These are phyloP conservation scores for Fonsecaea multimorphosa DNA, from an alignment of 2,329 filamentous ascomycete species.

Conservation along the genomic window DNA sequence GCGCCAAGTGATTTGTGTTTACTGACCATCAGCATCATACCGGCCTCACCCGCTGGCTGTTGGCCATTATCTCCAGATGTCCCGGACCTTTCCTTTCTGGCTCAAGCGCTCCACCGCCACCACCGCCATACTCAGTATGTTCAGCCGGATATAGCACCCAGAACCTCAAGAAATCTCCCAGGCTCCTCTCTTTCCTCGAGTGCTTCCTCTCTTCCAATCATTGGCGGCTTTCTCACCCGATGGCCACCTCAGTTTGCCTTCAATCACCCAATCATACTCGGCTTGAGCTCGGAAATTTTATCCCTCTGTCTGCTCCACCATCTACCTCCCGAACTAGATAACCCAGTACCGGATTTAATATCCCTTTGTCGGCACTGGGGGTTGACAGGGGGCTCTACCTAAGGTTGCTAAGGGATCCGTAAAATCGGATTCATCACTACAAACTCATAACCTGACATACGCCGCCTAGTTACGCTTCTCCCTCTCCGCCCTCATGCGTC, in stretches of 20 bases:
- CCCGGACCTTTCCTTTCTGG: too few relatives aligned
- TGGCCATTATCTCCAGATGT: neutral
- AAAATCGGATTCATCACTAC: neutral
- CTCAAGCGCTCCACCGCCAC: neutral
- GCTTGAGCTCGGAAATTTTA: neutral
- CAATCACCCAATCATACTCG: neutral
- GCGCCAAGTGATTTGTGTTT: neutral
- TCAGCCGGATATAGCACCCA: neutral
- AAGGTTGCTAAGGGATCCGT: neutral
- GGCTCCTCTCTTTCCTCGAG: neutral
- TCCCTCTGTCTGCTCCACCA: neutral
- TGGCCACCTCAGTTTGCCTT: neutral
- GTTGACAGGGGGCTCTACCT: neutral
- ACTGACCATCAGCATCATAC: neutral
- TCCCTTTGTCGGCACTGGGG: too few relatives aligned
- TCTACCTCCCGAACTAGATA: neutral
- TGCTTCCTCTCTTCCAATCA: neutral
- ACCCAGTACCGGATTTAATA: neutral
- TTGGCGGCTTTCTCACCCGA: neutral
- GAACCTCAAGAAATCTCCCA: neutral
- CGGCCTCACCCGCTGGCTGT: neutral
- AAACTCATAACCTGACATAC: neutral
- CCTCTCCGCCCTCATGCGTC: neutral
- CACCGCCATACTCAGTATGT: neutral
- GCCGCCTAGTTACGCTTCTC: neutral